Conservation (phyloP, 2,329 filamentous ascomycete species). For the Pseudogymnoascus sp. region DNA sequence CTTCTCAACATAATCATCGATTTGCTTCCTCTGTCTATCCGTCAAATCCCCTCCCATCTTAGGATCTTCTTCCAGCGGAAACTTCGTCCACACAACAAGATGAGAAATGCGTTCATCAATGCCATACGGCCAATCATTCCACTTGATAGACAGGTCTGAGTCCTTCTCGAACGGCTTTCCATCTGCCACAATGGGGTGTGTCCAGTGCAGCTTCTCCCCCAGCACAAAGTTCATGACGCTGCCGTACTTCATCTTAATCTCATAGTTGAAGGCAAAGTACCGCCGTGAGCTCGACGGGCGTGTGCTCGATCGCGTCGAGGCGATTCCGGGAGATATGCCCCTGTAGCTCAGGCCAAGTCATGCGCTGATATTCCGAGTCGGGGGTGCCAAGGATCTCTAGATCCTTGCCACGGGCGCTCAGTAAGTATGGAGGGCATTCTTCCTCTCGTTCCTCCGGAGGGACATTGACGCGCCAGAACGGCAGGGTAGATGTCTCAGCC, state of each 20-base stretch:
- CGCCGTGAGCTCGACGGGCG: slow-evolving; percentile 70
- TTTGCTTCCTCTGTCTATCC: slow-evolving; percentile 51
- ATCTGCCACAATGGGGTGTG: slow-evolving; percentile 37
- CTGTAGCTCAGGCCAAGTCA: slow-evolving; percentile 64
- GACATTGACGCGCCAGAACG: slow-evolving; percentile 82
- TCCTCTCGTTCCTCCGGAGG: slow-evolving; percentile 52
- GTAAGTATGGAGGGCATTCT: slow-evolving; percentile 67
- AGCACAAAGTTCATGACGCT: slow-evolving; percentile 74
- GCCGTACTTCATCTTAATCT: slow-evolving; percentile 61
- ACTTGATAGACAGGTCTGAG: slow-evolving; percentile 64
- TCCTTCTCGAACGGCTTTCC: slow-evolving; percentile 26
- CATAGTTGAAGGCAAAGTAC: slow-evolving; percentile 65
- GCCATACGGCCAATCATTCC: slow-evolving; percentile 94
- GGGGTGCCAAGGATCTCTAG: slow-evolving; percentile 61
- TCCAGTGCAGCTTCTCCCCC: slow-evolving; percentile 64
- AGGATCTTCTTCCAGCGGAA: slow-evolving; percentile 64
- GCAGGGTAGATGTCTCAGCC: slow-evolving; percentile 28
- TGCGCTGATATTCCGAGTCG: slow-evolving; percentile 56
- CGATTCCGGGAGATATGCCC: slow-evolving; percentile 57
- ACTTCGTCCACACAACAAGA: slow-evolving; percentile 90
- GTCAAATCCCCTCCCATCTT: slow-evolving; percentile 57
- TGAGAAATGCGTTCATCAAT: slow-evolving; percentile 73
- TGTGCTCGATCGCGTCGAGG: slow-evolving; percentile 69
- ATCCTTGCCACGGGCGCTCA: slow-evolving; percentile 60
- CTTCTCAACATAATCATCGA: slow-evolving; percentile 63